Evolutionary conservation across 83 land plant genomes (phyloP).

Genomic region (Larix sibirica): DNA sequence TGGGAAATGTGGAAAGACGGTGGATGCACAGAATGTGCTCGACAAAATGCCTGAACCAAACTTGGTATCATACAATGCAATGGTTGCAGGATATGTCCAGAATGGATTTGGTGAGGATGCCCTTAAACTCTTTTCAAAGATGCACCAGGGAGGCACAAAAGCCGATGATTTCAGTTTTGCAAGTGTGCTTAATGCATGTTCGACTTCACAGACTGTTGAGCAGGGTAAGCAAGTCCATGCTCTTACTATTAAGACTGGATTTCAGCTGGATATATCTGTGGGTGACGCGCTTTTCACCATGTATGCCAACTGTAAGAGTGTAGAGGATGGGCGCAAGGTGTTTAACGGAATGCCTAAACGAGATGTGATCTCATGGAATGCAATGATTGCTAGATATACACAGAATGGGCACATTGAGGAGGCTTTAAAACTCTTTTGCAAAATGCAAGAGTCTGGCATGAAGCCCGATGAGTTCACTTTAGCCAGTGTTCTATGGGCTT

Average conservation of each 20-base stretch:
- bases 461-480: slow-evolving; percentile 40
- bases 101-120: slow-evolving; percentile 27
- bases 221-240: slow-evolving; percentile 28
- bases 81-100: slow-evolving; percentile 44
- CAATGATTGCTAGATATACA: slow-evolving; percentile 32
- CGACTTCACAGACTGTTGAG: slow-evolving; percentile 9
- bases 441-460: slow-evolving; percentile 32
- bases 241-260: slow-evolving; percentile 25
- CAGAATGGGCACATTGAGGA: slow-evolving; percentile 24
- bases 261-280: background rate
- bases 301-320: slow-evolving; percentile 34
- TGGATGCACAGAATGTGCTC: slow-evolving; percentile 39
- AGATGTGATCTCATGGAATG: slow-evolving; percentile 44
- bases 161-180: slow-evolving; percentile 30
- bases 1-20: slow-evolving; percentile 30
- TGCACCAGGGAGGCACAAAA: slow-evolving; percentile 13
- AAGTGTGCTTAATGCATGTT: slow-evolving; percentile 35
- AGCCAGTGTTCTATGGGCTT: slow-evolving; percentile 29
- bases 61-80: slow-evolving; percentile 41
- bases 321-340: slow-evolving; percentile 32
- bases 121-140: slow-evolving; percentile 25
- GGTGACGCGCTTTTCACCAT: slow-evolving; percentile 37
- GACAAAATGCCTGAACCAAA: slow-evolving; percentile 19
- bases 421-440: slow-evolving; percentile 24
- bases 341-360: slow-evolving; percentile 34